Percentiles rank a stretch among this genome's conserved stretches.
Conservation (phyloP, 805 yeast genomes). For the Blastobotrys terrestris region DNA sequence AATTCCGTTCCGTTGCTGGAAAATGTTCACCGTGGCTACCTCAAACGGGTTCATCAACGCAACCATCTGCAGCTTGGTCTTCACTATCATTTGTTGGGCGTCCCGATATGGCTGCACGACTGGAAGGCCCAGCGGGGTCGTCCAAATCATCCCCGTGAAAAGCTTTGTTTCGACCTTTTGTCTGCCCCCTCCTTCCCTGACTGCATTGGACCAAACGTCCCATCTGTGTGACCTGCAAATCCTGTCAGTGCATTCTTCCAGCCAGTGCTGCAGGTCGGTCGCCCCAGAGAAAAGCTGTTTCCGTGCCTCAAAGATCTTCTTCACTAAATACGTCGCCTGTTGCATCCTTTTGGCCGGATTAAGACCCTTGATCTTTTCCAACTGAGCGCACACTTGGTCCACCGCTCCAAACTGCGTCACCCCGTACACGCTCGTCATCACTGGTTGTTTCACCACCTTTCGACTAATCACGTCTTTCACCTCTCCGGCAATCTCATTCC, state of each 20-base stretch:
- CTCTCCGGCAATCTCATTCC: slow-evolving; percentile 28
- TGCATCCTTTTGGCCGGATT: background rate
- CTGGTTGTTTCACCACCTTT: slow-evolving; percentile 91
- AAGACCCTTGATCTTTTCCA: slow-evolving; percentile 31
- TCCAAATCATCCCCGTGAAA: slow-evolving; percentile 90
- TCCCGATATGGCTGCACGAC: slow-evolving; percentile 94
- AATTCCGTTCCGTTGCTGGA: slow-evolving; percentile 85
- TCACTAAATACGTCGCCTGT: slow-evolving; percentile 56
- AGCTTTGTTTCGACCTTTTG: slow-evolving; percentile 34
- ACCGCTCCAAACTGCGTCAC: slow-evolving; percentile 91
- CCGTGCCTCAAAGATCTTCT: slow-evolving; percentile 74
- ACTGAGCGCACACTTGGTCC: slow-evolving; percentile 76
- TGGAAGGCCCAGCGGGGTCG: slow-evolving; percentile 90
- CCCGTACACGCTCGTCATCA: slow-evolving; percentile 97
- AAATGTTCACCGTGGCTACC: slow-evolving; percentile 69
- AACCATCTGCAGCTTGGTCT: slow-evolving; percentile 81
- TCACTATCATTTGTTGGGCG: slow-evolving; percentile 51
- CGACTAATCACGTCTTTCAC: slow-evolving; percentile 63
- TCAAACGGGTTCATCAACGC: slow-evolving; percentile 79
- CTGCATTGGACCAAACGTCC: slow-evolving; percentile 47
- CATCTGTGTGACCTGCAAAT: slow-evolving; percentile 70
- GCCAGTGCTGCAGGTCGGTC: slow-evolving; percentile 91
- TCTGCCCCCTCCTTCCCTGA: slow-evolving; percentile 34
- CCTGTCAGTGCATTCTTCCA: slow-evolving; percentile 73
- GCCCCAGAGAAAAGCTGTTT: slow-evolving; percentile 85